These are phyloP conservation scores for Cercospora sojina DNA, from an alignment of 2,329 filamentous ascomycete genomes.

Conservation along the genomic window DNA sequence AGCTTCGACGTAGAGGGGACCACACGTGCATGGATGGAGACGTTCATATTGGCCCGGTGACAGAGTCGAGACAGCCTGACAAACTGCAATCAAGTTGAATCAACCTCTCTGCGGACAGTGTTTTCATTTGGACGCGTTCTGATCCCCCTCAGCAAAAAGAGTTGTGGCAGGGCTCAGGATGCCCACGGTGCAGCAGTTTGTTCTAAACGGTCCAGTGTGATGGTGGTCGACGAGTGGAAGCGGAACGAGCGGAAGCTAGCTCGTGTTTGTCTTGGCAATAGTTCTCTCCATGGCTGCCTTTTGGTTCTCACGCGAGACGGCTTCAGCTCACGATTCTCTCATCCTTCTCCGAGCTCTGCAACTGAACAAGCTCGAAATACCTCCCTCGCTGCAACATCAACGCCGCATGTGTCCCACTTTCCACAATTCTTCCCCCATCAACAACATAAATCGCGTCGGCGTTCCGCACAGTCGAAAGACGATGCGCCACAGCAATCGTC, in stretches of 20 bases:
- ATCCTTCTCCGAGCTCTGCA: constrained; percentile 14
- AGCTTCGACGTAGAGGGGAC: no score
- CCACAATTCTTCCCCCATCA: constrained; percentile 39
- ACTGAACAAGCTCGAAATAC: constrained; percentile 32
- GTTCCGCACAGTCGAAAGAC: constrained; percentile 40
- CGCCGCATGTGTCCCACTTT: constrained; percentile 42
- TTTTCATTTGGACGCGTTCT: no score
- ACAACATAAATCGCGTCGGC: constrained; percentile 44
- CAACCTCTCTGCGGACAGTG: no score
- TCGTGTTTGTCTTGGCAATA: background rate
- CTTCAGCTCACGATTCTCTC: background rate
- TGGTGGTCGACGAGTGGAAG: background rate
- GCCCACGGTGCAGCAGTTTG: no score
- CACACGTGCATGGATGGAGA: no score
- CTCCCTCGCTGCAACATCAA: constrained; percentile 39
- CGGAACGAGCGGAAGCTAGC: background rate
- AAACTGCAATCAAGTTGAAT: no score
- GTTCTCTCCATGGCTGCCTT: background rate
- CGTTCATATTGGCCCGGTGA: no score
- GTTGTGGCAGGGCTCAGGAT: no score
- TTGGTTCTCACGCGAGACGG: background rate
- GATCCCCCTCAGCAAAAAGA: no score
- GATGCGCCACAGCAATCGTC: constrained; percentile 44
- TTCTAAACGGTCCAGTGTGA: no score
- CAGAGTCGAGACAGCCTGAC: no score